Base-by-base conservation (phyloP, 1,284 basidiomycete species). In the Cryptococcus hybrid region DNA sequence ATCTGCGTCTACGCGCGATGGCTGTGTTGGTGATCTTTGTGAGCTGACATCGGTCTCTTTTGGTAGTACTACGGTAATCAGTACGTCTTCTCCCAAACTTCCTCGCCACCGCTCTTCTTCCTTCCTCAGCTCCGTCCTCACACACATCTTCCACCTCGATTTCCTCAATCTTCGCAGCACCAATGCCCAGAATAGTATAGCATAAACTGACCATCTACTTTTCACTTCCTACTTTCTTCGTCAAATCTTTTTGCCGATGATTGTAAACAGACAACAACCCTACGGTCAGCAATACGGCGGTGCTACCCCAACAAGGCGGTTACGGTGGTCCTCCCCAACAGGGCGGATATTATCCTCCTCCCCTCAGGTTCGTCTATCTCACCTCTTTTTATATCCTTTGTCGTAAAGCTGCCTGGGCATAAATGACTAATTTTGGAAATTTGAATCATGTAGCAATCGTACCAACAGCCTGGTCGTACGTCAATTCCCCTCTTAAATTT, bases 311-410 rank as follows among this genome's bases (percentile, higher is more conserved):
- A 46, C 63, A 63, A 44, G 60, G 59, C 34, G 59, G 59, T 5
- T n/a, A 35, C 30, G 47, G 48, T 34, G 54, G 54, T 44, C 24
- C 30, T 8, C 51, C 48, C 11, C 51, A 43, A 37, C 61, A 63
- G 55, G 61, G 61, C 18, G 61, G 61, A 35, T 63, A 75, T 60
- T 73, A 73, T 58, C 71, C 71, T 37, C 73, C 73, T 8, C 54
- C 73, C 71, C 69, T 45, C 67, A 70, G 62, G 70, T 70, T 59
- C 64, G 70, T 66, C 34, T 35, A 24, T 30, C 12, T 47, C 6
- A 7, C 8, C 9, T 46, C 44, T 18, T 5, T 40, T 18, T 39
- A 2, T 40, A 35, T 36, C 8, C 30, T n/a, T 40, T 4, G 46
- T n/a, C 39, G 5, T 9, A 13, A 37, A 36, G 48, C 13, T 24